Evolutionary conservation across 352 stramenopile genomes (phyloP).

Genomic region (Lagenidium sp.): DNA sequence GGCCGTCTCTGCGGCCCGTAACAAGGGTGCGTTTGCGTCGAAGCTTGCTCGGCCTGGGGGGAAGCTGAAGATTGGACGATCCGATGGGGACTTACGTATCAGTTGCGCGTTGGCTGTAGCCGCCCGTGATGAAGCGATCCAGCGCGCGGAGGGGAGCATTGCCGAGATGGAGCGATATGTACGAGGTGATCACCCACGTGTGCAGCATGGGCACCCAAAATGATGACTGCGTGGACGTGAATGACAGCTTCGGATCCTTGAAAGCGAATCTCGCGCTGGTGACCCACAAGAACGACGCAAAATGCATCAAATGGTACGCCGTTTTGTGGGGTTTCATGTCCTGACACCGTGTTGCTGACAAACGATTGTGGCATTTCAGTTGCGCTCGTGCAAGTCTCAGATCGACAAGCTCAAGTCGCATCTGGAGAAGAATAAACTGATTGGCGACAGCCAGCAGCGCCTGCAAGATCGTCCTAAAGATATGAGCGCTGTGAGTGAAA

Average conservation of each 20-base stretch:
- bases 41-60: too few species aligned
- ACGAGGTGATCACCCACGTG: too few species aligned
- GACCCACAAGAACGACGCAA: slow-evolving; percentile 69
- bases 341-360: not conserved
- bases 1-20: slow-evolving; percentile 31
- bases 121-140: slow-evolving; percentile 33
- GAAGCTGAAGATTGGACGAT: too few species aligned
- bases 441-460: slow-evolving; percentile 63
- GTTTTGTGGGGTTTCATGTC: not conserved
- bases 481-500: slow-evolving; percentile 26
- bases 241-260: slow-evolving; percentile 62
- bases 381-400: slow-evolving; percentile 77
- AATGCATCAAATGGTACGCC: slow-evolving; percentile 68
- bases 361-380: slow-evolving; percentile 8
- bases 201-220: too few species aligned
- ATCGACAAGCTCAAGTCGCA: slow-evolving; percentile 83
- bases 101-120: too few species aligned
- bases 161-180: slow-evolving; percentile 73
- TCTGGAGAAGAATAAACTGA: slow-evolving; percentile 66
- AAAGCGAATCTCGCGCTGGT: slow-evolving; percentile 71
- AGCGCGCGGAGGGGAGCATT: slow-evolving; percentile 59
- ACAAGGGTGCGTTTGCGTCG: slow-evolving; percentile 12
- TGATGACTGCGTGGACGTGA: too few species aligned
- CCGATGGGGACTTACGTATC: too few species aligned
- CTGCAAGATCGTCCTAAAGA: slow-evolving; percentile 30